Percentiles rank a stretch among this genome's conserved stretches.
Conservation (phyloP, 192 early-diverging fungal genomes). For the Neocallimastix lanati region DNA sequence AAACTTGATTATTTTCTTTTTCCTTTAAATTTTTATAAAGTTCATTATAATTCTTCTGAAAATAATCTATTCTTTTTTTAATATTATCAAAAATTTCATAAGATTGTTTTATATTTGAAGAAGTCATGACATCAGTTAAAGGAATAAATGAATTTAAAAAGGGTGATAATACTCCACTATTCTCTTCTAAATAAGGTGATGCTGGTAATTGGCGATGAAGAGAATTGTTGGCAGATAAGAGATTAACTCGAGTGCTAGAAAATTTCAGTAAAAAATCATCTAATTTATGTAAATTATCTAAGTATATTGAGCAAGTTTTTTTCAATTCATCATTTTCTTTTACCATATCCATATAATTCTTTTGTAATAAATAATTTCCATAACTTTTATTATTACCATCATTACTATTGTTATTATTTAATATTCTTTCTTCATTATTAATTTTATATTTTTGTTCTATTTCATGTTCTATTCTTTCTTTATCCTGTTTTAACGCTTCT, state of each 20-base stretch:
- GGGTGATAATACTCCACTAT: neutral
- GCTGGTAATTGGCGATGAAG: neutral
- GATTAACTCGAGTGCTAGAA: neutral
- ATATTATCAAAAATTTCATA: neutral
- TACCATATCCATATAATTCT: neutral
- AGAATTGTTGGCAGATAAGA: neutral
- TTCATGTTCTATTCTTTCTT: neutral
- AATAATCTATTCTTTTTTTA: neutral
- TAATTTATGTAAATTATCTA: neutral
- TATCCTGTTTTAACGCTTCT: neutral
- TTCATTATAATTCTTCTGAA: neutral
- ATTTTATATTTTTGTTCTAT: neutral
- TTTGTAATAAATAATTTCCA: neutral
- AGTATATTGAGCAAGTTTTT: neutral
- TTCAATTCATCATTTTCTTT: neutral
- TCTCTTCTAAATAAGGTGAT: neutral
- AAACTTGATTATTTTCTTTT: neutral
- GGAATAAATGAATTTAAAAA: neutral
- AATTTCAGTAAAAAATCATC: neutral
- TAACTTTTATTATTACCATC: neutral
- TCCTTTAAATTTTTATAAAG: neutral
- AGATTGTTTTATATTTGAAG: neutral
- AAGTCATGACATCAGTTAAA: neutral
- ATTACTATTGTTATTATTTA: neutral
- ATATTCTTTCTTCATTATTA: neutral